Base-by-base conservation (phyloP, 2,329 filamentous ascomycete species). In the Echinosphaeria canescens region DNA sequence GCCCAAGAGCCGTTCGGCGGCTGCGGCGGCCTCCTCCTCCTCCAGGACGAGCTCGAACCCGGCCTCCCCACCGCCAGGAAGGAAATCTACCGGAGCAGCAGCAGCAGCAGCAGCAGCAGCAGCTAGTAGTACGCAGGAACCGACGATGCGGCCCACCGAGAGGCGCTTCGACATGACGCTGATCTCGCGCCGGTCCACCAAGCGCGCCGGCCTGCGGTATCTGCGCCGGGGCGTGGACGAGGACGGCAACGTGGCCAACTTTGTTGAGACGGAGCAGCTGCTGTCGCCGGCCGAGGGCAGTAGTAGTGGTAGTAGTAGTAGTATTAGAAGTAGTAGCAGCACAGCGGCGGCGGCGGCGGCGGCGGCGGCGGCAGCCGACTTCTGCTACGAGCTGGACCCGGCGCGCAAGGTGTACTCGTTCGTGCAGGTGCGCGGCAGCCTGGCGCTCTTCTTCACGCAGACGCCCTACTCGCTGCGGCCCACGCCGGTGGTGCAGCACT, bases 401-500 rank as follows among this genome's bases (percentile, higher is more conserved):
- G 50, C 58, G 1, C 54, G 48, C 3, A 79, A 68, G 36, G 58
- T 74, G 3, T 78, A 80, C 44, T 92, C 82, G 0, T 90, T 92
- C 38, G 53, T 90, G 4, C 88, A 98, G 43, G 58, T 82, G 14
- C 67, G 88, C 34, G 85, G 84, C 5, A 93, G 84, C 13, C 91
- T 95, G 34, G 88, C 88, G 0, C 50, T 95, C 0, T 95, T 88
- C 53, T 98, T 93, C 43, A 90, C 84, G 0, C 88, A 98, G 41
- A 81, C 78, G 0, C 84, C 85, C 0, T 95, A 92, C 46, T 82
- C 81, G 8, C 67, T 95, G 36, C 93, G 92, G 42, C 88, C 88
- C 0, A 61, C 76, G 9, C 82, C 85, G 0, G 63, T 78, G 10
- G 53, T 90, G 19, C 78, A 82, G 43, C 82, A 91, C 36, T 90